These are phyloP conservation scores for Spinellus fusiger DNA, from an alignment of 192 early-diverging fungal species.

Conservation along the genomic window DNA sequence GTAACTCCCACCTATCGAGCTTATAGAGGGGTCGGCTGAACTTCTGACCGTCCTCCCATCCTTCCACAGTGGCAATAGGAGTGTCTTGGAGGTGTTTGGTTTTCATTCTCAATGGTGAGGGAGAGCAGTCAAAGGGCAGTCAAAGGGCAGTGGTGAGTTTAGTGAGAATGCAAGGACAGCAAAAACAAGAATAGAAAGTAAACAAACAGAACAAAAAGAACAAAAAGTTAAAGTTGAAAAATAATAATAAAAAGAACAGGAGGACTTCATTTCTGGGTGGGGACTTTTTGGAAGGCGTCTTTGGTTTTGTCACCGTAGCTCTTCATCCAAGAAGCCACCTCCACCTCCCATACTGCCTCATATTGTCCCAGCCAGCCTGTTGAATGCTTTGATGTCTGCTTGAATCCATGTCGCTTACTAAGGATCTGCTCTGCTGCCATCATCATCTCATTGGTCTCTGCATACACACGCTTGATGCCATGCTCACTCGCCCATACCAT, in stretches of 20 bases:
- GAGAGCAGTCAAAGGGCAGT: too few relatives aligned
- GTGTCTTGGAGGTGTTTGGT: slow-evolving; percentile 9
- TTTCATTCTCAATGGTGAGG: not conserved
- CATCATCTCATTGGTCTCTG: slow-evolving; percentile 23
- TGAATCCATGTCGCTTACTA: slow-evolving; percentile 21
- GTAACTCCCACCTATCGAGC: slow-evolving; percentile 34
- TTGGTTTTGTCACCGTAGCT: slow-evolving; percentile 6
- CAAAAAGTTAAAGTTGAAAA: not conserved
- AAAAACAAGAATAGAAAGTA: not conserved
- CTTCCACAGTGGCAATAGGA: slow-evolving; percentile 26
- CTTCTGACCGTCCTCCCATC: slow-evolving; percentile 31
- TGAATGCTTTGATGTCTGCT: slow-evolving; percentile 3
- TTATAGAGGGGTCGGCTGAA: slow-evolving; percentile 16
- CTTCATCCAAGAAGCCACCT: slow-evolving; percentile 20
- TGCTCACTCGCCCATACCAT: slow-evolving; percentile 19
- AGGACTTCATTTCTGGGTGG: not conserved
- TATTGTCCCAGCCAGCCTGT: slow-evolving; percentile 24
- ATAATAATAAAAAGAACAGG: not conserved
- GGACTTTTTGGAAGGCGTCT: not conserved
- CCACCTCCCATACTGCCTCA: slow-evolving; percentile 9
- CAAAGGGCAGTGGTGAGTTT: too few relatives aligned
- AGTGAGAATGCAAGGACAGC: too few relatives aligned
- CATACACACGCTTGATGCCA: slow-evolving; percentile 9
- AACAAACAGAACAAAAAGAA: not conserved
- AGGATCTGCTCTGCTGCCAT: slow-evolving; percentile 15